A percentile compares a stretch with the other conserved stretches of the same genome.
Conservation (phyloP, 2,329 filamentous ascomycete species). For the Elsinoe fawcettii region DNA sequence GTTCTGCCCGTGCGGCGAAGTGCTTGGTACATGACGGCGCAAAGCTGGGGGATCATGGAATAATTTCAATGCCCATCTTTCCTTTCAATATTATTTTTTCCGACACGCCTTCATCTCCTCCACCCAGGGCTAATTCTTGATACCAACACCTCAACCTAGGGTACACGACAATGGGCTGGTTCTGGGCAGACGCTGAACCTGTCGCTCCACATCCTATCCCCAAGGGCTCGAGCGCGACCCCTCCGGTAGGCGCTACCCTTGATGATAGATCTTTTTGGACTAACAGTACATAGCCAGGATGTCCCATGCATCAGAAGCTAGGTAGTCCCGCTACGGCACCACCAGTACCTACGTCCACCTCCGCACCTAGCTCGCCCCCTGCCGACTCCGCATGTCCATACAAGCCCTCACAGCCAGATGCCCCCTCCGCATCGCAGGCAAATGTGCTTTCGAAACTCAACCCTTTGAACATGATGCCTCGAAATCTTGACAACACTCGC, state of each 20-base stretch:
- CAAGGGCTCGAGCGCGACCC: constrained; percentile 38
- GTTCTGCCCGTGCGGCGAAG: neutral
- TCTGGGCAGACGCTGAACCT: constrained; percentile 53
- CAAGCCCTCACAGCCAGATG: constrained; percentile 27
- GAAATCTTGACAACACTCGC: constrained; percentile 70
- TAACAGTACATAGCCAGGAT: constrained; percentile 48
- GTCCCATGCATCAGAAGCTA: constrained; percentile 57
- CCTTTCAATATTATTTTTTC: neutral
- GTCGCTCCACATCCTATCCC: constrained; percentile 43
- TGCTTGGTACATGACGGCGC: neutral
- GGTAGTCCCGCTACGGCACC: constrained; percentile 31
- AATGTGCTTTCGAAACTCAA: constrained; percentile 61
- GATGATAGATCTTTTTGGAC: constrained; percentile 8
- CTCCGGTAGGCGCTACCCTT: constrained; percentile 43
- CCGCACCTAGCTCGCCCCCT: constrained; percentile 25
- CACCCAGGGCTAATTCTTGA: too few species aligned
- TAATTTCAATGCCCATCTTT: neutral
- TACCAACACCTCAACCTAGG: neutral
- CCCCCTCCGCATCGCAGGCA: constrained; percentile 25
- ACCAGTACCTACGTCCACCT: constrained; percentile 23
- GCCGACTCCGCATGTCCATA: constrained; percentile 45
- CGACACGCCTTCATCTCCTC: neutral
- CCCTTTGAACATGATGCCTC: constrained; percentile 93
- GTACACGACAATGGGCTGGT: constrained; percentile 54
- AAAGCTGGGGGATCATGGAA: neutral